A percentile compares a stretch with the other conserved stretches of the same genome.
phyloP scores from a whole-genome alignment of 2,329 filamentous ascomycete species.

The Penicillium sp. region DNA sequence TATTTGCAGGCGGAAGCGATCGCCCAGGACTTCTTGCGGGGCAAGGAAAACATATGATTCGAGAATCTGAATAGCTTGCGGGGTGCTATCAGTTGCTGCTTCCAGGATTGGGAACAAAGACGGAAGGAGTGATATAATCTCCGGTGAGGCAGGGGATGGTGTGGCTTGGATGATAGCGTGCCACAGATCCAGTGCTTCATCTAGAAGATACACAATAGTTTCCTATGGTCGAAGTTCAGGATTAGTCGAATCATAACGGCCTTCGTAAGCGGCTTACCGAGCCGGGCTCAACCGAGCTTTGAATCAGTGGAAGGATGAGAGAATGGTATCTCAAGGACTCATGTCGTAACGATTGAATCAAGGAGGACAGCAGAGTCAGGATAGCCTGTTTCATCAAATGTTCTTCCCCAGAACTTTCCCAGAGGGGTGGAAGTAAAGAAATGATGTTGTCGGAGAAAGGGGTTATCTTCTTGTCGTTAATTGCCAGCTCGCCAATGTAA shows the following conservation, averaged over 20 bases:
- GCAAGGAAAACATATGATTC: constrained; percentile 69
- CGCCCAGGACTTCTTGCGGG: constrained; percentile 43
- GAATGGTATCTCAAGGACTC: constrained; percentile 74
- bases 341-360: constrained; percentile 80
- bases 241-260: neutral
- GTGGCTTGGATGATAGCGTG: constrained; percentile 66
- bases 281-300: constrained; percentile 70
- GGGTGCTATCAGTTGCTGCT: constrained; percentile 61
- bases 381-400: constrained; percentile 94
- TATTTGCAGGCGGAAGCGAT: constrained; percentile 37
- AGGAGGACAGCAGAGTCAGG: constrained; percentile 74
- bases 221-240: constrained; percentile 37
- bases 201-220: constrained; percentile 75
- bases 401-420: constrained; percentile 80
- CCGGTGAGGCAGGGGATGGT: constrained; percentile 55
- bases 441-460: constrained; percentile 77
- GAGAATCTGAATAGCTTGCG: constrained; percentile 60
- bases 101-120: constrained; percentile 63
- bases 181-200: constrained; percentile 92
- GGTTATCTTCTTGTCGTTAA: constrained; percentile 46
- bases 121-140: constrained; percentile 62
- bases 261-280: constrained; percentile 52
- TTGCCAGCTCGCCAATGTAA: neutral
- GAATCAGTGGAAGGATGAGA: constrained; percentile 76
- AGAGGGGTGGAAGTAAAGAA: constrained; percentile 71